phyloP scores from a whole-genome alignment of 257 asterid genomes.

The Solanum appendiculatum region DNA sequence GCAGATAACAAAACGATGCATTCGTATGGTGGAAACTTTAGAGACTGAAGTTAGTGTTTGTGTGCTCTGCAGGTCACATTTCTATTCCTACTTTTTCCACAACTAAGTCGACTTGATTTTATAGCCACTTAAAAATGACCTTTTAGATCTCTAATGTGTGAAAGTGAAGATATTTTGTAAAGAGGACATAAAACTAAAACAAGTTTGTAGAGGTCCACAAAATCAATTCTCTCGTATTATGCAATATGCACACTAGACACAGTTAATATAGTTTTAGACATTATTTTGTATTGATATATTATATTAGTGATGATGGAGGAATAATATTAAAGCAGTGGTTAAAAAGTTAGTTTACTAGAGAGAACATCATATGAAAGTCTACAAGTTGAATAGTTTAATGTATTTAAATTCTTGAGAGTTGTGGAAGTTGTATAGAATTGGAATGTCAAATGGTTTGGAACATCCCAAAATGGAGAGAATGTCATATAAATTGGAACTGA shows the following conservation, averaged over 20 bases:
- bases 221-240: neutral
- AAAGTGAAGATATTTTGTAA: neutral
- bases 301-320: neutral
- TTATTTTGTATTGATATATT: neutral
- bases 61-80: conserved; percentile 71
- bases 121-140: neutral
- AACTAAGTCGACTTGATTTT: neutral
- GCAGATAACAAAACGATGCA: conserved; percentile 64
- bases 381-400: neutral
- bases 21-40: conserved; percentile 51
- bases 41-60: conserved; percentile 66
- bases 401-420: neutral
- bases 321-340: neutral
- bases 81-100: conserved; percentile 1
- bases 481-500: neutral
- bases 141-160: neutral
- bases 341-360: neutral
- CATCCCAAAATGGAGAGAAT: neutral
- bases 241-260: neutral
- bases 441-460: neutral
- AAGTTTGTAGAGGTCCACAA: neutral
- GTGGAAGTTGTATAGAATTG: neutral
- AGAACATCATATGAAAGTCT: neutral
- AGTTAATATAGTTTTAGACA: neutral
- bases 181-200: neutral